Percentiles rank a stretch among this genome's conserved stretches.
Evolutionary conservation across 2,329 filamentous ascomycete genomes (phyloP).

Genomic region (Aquanectria penicillioides): DNA sequence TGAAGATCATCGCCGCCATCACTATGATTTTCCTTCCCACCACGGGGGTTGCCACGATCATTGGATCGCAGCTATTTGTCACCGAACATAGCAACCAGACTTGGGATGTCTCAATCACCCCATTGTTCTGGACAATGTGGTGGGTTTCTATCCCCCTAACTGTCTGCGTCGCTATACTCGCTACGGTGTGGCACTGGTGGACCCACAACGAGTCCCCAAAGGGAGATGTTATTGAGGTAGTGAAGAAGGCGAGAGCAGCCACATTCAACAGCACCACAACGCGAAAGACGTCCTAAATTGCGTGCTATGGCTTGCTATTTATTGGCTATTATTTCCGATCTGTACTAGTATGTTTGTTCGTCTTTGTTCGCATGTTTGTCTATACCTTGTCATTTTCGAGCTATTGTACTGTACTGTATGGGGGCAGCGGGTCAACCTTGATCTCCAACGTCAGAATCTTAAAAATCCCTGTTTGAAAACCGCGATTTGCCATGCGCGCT

Average conservation of each 20-base stretch:
- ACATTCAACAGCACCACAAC: slow-evolving; percentile 30
- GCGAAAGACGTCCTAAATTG: slow-evolving; percentile 17
- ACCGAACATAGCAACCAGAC: slow-evolving; percentile 30
- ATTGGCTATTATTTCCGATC: too few relatives aligned
- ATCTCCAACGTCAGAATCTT: too few relatives aligned
- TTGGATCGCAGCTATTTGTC: slow-evolving; percentile 42
- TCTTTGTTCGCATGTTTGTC: too few relatives aligned
- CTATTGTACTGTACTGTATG: too few relatives aligned
- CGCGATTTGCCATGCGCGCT: too few relatives aligned
- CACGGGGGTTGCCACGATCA: slow-evolving; percentile 46
- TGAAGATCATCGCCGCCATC: slow-evolving; percentile 50
- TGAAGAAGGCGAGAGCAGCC: slow-evolving; percentile 30
- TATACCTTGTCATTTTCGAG: too few relatives aligned
- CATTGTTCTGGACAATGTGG: slow-evolving; percentile 44
- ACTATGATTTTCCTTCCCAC: slow-evolving; percentile 52
- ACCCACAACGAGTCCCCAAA: slow-evolving; percentile 34
- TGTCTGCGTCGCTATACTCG: slow-evolving; percentile 35
- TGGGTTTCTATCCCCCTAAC: slow-evolving; percentile 46
- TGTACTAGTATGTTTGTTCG: too few relatives aligned
- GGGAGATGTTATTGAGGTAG: slow-evolving; percentile 31
- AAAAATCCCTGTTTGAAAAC: too few relatives aligned
- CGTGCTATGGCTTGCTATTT: not conserved
- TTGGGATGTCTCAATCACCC: slow-evolving; percentile 39
- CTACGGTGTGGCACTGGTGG: slow-evolving; percentile 45
- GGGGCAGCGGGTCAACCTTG: too few relatives aligned